A percentile compares a stretch with the other conserved stretches of the same genome.
Evolutionary conservation across 2,329 filamentous ascomycete species (phyloP).

Genomic region (Keithomyces neogunnii): DNA sequence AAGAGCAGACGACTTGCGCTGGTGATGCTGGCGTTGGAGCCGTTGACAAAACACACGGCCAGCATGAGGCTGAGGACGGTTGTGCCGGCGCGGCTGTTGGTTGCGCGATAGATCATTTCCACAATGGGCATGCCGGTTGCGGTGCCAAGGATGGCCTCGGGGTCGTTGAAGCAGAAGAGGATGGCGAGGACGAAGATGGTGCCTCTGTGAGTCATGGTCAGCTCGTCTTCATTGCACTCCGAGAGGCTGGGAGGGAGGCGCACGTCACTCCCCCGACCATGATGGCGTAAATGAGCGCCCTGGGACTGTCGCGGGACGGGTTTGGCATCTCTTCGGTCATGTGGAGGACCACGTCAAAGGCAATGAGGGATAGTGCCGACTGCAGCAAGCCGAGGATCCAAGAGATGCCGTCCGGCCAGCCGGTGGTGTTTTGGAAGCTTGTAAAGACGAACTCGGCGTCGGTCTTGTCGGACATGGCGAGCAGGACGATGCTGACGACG

Average conservation of each 20-base stretch:
- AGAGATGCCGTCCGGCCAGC: constrained; percentile 36
- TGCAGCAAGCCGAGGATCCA: constrained; percentile 40
- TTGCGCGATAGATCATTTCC: constrained; percentile 35
- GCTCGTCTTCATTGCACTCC: no score
- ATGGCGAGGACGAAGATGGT: constrained; percentile 29
- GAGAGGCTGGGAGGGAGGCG: background rate
- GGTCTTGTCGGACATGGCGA: constrained; percentile 31
- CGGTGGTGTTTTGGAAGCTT: constrained; percentile 34
- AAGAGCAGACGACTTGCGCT: constrained; percentile 33
- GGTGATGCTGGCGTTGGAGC: constrained; percentile 34
- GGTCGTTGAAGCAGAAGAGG: constrained; percentile 31
- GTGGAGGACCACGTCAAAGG: constrained; percentile 36
- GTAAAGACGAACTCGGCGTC: constrained; percentile 33
- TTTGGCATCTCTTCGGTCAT: constrained; percentile 38
- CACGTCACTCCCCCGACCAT: background rate
- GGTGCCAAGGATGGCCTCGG: constrained; percentile 23
- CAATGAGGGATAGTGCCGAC: constrained; percentile 25
- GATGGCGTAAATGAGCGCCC: constrained; percentile 35
- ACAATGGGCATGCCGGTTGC: constrained; percentile 36
- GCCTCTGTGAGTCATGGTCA: background rate
- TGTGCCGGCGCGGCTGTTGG: constrained; percentile 27
- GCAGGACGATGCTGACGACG: constrained; percentile 33
- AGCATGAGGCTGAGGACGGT: constrained; percentile 32
- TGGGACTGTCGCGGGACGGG: constrained; percentile 29
- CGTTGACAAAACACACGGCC: constrained; percentile 35